Base-by-base conservation (phyloP, 2,329 filamentous ascomycete species). In the Calonectria henricotiae region DNA sequence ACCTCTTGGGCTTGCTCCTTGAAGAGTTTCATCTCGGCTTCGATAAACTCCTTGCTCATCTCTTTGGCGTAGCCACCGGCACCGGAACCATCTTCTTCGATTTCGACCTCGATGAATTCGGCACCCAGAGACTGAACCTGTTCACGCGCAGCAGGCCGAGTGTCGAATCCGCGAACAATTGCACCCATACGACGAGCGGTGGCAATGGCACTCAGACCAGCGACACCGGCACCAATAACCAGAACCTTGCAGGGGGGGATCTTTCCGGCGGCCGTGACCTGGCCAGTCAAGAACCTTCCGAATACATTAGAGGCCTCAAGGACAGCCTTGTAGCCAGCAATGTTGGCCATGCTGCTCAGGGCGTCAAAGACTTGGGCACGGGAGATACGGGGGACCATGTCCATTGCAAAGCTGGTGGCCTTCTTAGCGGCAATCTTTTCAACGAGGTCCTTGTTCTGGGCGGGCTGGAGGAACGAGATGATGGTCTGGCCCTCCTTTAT, bases 21-120 rank as follows among this genome's bases (percentile, higher is more conserved):
- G 83, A 98, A 98, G 0, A 98, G 87, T 81, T 94, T 95, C 94
- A 97, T 97, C 81, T 98, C 94, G 6, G 94, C 94, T 71, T 94
- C 94, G 80, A 96, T 94, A 78, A 97, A 98, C 75, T 96, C 94
- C 78, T 96, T 95, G 65, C 94, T 96, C 94, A 97, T 97, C 79
- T 95, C 94, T 79, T 97, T 97, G 64, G 94, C 94, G 78, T 98
- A 98, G 17, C 95, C 95, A 32, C 95, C 94, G 9, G 93, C 91
- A 2, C 94, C 94, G 13, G 92, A 91, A 2, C 95, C 95, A 70
- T 96, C 94, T 82, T 98, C 95, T 74, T 96, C 81, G 25, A 97
- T 86, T 15, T 94, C 92, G 25, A 97, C 94, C 82, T 97, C 94
- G 75, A 97, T 89, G 77, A 97, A 97, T 78, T 97, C 95, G 20